Conservation (phyloP, 768 basidiomycete species). For the Lactifluus subvellereus region DNA sequence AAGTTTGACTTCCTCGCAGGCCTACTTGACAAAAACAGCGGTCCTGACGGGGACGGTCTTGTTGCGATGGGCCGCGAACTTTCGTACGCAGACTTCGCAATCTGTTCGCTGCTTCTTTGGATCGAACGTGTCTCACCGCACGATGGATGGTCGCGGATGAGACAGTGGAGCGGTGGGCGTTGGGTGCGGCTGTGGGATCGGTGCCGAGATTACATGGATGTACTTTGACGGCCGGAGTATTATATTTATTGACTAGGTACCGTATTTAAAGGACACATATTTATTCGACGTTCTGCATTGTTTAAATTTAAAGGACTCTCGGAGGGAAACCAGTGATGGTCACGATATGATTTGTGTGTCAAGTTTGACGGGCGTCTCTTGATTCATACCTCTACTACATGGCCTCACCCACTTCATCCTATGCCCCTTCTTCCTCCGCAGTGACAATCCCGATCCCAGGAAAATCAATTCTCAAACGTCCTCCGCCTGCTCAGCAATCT, state of each 20-base stretch:
- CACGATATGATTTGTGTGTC: neutral
- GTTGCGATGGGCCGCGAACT: constrained; percentile 62
- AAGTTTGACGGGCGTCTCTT: constrained; percentile 7
- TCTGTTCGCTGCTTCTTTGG: constrained; percentile 70
- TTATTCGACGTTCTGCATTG: neutral
- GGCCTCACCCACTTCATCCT: constrained; percentile 41
- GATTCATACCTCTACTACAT: constrained; percentile 18
- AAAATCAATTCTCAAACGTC: constrained; percentile 75
- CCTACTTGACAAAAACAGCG: constrained; percentile 61
- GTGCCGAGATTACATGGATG: constrained; percentile 65
- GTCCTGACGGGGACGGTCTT: constrained; percentile 54
- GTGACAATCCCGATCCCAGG: constrained; percentile 76
- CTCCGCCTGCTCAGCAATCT: constrained; percentile 60
- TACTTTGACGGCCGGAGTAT: constrained; percentile 35
- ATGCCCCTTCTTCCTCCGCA: constrained; percentile 71
- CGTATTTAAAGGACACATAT: neutral
- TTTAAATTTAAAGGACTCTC: neutral
- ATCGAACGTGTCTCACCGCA: constrained; percentile 67
- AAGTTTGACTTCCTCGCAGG: constrained; percentile 61
- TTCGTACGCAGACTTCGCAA: constrained; percentile 67
- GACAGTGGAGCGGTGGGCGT: constrained; percentile 62
- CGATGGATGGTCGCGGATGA: constrained; percentile 65
- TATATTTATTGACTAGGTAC: neutral
- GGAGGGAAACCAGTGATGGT: no score
- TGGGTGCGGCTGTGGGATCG: constrained; percentile 60